Base-by-base conservation (phyloP, 2,329 filamentous ascomycete species). In the Neonectria sp. region DNA sequence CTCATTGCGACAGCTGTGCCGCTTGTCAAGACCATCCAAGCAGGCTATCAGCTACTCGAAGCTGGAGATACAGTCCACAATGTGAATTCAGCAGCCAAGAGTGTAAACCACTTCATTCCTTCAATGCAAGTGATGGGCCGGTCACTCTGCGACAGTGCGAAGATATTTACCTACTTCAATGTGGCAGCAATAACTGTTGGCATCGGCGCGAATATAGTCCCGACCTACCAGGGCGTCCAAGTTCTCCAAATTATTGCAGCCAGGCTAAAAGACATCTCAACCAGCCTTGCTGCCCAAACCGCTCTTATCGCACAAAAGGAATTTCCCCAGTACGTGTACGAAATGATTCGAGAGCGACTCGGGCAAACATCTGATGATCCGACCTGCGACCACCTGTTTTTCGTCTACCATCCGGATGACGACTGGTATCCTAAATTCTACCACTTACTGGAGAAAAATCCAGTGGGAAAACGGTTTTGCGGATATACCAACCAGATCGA, bases 401-500 rank as follows among this genome's bases (percentile, higher is more conserved):
- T 83, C 37, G 73, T 83, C 3, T 83, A 79, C 40, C 81, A 83
- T 33, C 81, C 81, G 2, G 81, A 83, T 40, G 82, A 80, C 46
- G 79, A 82, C 55, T 83, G 81, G 81, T 81, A 83, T 48, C 79
- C 80, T 13, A 78, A 77, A 5, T 83, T 83, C 62, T 81, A 81
- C 55, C 77, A 81, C 7, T 73, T 82, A 0, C 67, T 82, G 15
- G 77, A 81, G 12, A 73, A 78, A 4, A 75, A 75, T 11, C 80
- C 78, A 3, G 67, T 82, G 0, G 76, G 77, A 6, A 15, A 15
- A 5, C 37, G 76, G 2, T 83, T 83, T 48, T 80, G 80, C 63
- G 81, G 81, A 27, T 81, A 82, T 65, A 81, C 80, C 35, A 82
- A 82, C 46, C 79, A 82, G 60, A 77, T 83, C 27, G 81, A 83